Base-by-base conservation (phyloP, 768 basidiomycete genomes). In the Naganishia antarctica region DNA sequence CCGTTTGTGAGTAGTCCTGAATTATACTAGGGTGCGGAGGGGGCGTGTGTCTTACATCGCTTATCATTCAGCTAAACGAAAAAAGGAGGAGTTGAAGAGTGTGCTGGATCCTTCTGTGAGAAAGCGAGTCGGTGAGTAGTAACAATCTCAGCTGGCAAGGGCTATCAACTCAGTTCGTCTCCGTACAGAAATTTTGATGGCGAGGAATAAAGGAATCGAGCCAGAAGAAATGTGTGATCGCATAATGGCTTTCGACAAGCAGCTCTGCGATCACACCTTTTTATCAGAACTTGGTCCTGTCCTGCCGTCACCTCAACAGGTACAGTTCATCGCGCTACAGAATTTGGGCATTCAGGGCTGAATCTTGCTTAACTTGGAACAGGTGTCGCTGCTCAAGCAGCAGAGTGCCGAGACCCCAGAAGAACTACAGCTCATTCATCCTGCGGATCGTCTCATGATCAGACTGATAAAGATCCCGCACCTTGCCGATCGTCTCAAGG, bases 361-460 rank as follows among this genome's bases (percentile, higher is more conserved):
- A 13, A 46, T 48, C 41, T 13, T 34, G 68, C 67, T 64, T 67
- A 25, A 70, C 70, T 32, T 70, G 7, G 34, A n/a, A n/a, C 73
- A 70, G 71, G 74, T 60, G 59, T 75, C 61, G 68, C 71, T 49
- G 18, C 61, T 67, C 44, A 67, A 67, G 41, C 66, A 67, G 29
- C 86, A 89, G 61, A 90, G 87, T 70, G 84, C 91, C 13, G 76
- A 77, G n/a, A 86, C 86, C 65, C 83, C 86, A 13, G 88, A 87
- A 70, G 92, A 96, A 69, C 84, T 99, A 13, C 86, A 85, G 44
- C 85, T 84, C 31, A 81, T 99, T n/a, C 93, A 97, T 78, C 86
- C 88, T 21, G 88, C 96, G 18, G 96, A 99, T 79, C 86, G 96
- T 32, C 83, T 99, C 49, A 92, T 99, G 90, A 91, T 99, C 26